phyloP scores from a whole-genome alignment of 1,284 basidiomycete species.

The Coniferiporia weirii region DNA sequence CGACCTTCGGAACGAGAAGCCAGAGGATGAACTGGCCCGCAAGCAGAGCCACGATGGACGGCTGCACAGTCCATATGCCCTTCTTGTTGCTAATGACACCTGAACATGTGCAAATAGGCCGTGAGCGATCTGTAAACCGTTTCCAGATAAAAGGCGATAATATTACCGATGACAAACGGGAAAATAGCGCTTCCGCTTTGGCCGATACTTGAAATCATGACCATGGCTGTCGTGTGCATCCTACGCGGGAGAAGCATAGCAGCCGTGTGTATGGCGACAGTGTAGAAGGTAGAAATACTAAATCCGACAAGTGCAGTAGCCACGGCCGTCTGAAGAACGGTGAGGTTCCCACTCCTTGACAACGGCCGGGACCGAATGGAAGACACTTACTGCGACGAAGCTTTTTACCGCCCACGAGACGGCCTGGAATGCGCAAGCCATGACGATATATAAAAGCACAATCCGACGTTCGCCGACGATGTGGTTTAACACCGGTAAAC shows the following conservation, averaged over 20 bases:
- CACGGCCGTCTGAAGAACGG: slow-evolving; percentile 23
- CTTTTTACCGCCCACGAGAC: slow-evolving; percentile 29
- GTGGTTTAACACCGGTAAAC: slow-evolving; percentile 28
- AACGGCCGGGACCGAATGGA: not conserved
- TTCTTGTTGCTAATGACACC: slow-evolving; percentile 30
- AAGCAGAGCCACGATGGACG: slow-evolving; percentile 15
- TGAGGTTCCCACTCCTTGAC: not conserved
- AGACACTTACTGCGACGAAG: slow-evolving; percentile 23
- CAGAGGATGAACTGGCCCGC: slow-evolving; percentile 6
- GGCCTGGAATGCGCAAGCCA: slow-evolving; percentile 29
- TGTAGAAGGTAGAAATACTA: slow-evolving; percentile 32
- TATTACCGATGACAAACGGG: slow-evolving; percentile 28
- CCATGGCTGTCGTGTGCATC: slow-evolving; percentile 32
- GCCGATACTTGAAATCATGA: slow-evolving; percentile 29
- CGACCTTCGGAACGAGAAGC: slow-evolving; percentile 1
- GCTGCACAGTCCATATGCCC: slow-evolving; percentile 30
- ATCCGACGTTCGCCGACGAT: slow-evolving; percentile 30
- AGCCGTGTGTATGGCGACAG: slow-evolving; percentile 27
- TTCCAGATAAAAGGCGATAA: not conserved
- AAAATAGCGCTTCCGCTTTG: slow-evolving; percentile 32
- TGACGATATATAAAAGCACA: slow-evolving; percentile 28
- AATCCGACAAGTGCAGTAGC: slow-evolving; percentile 32
- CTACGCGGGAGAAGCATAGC: slow-evolving; percentile 28
- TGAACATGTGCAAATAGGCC: not conserved
- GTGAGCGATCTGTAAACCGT: not conserved